Percentiles rank a stretch among this genome's conserved stretches.
Evolutionary conservation across 2,329 filamentous ascomycete genomes (phyloP).

Genomic region (Hypoxylon sp.): DNA sequence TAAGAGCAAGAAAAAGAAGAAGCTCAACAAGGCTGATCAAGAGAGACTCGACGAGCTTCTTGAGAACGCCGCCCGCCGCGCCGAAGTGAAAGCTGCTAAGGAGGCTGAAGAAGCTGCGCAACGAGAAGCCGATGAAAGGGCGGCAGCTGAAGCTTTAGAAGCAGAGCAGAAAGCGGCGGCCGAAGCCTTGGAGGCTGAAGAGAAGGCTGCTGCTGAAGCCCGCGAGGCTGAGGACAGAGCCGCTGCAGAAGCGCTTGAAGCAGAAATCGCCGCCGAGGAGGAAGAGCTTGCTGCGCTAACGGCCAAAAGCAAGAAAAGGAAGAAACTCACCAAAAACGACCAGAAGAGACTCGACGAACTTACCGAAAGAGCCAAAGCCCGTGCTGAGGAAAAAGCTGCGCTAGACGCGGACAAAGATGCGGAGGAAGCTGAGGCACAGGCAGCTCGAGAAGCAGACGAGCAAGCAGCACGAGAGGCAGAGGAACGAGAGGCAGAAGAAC

Average conservation of each 20-base stretch:
- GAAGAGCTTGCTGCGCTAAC: constrained; percentile 46
- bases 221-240: constrained; percentile 34
- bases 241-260: constrained; percentile 37
- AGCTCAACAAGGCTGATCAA: constrained; percentile 50
- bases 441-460: constrained; percentile 46
- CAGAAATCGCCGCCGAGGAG: constrained; percentile 44
- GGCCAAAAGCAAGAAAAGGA: constrained; percentile 54
- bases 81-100: constrained; percentile 54
- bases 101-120: constrained; percentile 54
- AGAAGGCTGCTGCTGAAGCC: constrained; percentile 31
- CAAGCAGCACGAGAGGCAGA: constrained; percentile 45
- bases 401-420: constrained; percentile 38
- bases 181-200: constrained; percentile 39
- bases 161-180: constrained; percentile 51
- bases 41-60: constrained; percentile 54
- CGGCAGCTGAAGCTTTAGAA: constrained; percentile 36
- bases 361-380: constrained; percentile 37
- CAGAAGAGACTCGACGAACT: constrained; percentile 45
- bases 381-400: constrained; percentile 37
- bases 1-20: constrained; percentile 50
- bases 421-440: constrained; percentile 48
- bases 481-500: constrained; percentile 48
- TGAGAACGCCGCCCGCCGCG: constrained; percentile 52
- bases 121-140: constrained; percentile 36
- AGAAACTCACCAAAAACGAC: constrained; percentile 57